Conservation (phyloP, 768 basidiomycete species). For the Pholiota conissans region DNA sequence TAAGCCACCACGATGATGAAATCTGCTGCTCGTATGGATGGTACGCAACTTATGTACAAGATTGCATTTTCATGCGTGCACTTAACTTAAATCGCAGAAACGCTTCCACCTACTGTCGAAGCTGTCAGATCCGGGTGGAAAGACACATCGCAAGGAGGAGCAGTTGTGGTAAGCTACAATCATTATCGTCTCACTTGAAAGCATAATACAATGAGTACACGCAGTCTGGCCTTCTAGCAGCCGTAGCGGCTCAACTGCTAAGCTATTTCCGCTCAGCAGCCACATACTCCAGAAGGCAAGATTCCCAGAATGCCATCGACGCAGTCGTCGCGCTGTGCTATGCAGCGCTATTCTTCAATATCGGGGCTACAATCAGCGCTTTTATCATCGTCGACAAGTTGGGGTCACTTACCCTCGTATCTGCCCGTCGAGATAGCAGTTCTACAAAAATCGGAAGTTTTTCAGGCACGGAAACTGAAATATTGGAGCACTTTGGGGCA, state of each 20-base stretch:
- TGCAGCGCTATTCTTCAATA: conserved; percentile 13
- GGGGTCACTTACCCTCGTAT: conserved; percentile 6
- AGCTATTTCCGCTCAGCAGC: conserved; percentile 7
- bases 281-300: not conserved
- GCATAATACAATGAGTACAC: no score
- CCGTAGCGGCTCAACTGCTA: conserved; percentile 7
- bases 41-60: not conserved
- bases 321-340: conserved; percentile 15
- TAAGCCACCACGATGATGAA: not conserved
- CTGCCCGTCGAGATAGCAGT: not conserved
- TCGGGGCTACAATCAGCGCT: conserved; percentile 7
- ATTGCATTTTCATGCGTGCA: no score
- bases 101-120: not conserved
- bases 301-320: not conserved
- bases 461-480: not conserved
- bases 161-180: not conserved
- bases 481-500: not conserved
- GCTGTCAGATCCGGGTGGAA: not conserved
- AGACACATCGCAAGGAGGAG: conserved; percentile 4
- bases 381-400: conserved; percentile 12
- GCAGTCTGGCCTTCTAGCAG: conserved; percentile 14
- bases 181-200: no score
- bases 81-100: not conserved
- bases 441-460: not conserved
- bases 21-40: not conserved